Conservation (phyloP, 495 filamentous ascomycete genomes). For the Wilcoxina mikolae region DNA sequence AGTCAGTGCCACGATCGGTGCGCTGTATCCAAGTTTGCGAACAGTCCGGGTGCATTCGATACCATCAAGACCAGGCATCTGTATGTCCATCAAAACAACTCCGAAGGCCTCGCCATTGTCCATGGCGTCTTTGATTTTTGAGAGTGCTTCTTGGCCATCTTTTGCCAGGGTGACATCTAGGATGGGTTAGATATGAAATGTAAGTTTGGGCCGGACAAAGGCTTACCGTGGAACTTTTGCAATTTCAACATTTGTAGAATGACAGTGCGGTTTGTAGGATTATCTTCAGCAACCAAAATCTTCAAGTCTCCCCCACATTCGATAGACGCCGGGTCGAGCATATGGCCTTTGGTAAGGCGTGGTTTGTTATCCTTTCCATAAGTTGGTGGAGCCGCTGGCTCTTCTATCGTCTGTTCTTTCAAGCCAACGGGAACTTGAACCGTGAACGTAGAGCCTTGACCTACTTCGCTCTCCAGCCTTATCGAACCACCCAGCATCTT, state of each 20-base stretch:
- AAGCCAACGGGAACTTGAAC: constrained; percentile 70
- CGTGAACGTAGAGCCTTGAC: constrained; percentile 65
- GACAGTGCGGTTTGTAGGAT: constrained; percentile 87
- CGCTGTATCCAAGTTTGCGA: constrained; percentile 68
- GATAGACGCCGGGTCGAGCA: too few species aligned
- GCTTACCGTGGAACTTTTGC: constrained; percentile 47
- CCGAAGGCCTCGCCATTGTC: constrained; percentile 38
- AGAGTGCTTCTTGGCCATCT: constrained; percentile 80
- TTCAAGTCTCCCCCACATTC: constrained; percentile 39
- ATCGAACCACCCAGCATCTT: constrained; percentile 70
- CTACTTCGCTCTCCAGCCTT: constrained; percentile 46
- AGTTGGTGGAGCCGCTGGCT: constrained; percentile 1
- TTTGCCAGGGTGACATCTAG: constrained; percentile 63
- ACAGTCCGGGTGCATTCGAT: constrained; percentile 79
- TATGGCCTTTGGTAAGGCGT: constrained; percentile 29
- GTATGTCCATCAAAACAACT: constrained; percentile 14
- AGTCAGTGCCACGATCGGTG: constrained; percentile 80
- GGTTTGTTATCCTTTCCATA: constrained; percentile 45
- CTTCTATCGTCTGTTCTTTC: constrained; percentile 7
- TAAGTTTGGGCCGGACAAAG: constrained; percentile 1
- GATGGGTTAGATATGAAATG: too few species aligned
- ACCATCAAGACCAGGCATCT: constrained; percentile 90
- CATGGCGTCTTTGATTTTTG: constrained; percentile 71
- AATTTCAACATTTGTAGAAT: constrained; percentile 62
- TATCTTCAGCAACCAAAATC: constrained; percentile 86